A percentile compares a stretch with the other conserved stretches of the same genome.
Conservation (phyloP, 2,329 filamentous ascomycete genomes). For the Exophiala phaeomuriformis region DNA sequence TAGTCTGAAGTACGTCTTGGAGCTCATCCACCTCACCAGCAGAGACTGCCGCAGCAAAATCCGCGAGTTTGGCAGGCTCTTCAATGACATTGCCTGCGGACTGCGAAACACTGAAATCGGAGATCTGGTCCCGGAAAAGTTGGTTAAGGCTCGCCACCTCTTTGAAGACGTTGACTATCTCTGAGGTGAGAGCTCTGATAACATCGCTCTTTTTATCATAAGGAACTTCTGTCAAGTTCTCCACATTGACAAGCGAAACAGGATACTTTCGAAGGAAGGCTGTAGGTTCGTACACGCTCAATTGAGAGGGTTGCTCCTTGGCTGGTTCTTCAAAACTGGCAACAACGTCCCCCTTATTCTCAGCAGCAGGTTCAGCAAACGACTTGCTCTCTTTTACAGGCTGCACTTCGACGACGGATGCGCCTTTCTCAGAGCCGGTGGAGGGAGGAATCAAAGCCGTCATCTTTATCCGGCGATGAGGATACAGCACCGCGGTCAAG, state of each 20-base stretch:
- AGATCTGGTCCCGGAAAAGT: slow-evolving; percentile 93
- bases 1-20: slow-evolving; percentile 79
- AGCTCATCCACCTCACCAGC: slow-evolving; percentile 85
- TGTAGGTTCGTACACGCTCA: slow-evolving; percentile 70
- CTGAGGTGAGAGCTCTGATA: slow-evolving; percentile 86
- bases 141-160: slow-evolving; percentile 91
- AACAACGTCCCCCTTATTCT: slow-evolving; percentile 87
- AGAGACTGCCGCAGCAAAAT: slow-evolving; percentile 96
- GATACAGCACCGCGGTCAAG: slow-evolving; percentile 89
- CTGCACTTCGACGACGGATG: slow-evolving; percentile 36
- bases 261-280: slow-evolving; percentile 86
- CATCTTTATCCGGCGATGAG: slow-evolving; percentile 87
- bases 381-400: slow-evolving; percentile 44
- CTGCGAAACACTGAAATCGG: slow-evolving; percentile 92
- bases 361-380: slow-evolving; percentile 47
- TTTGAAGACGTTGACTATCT: slow-evolving; percentile 98
- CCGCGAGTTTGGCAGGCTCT: slow-evolving; percentile 88
- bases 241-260: slow-evolving; percentile 90
- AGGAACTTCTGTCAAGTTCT: slow-evolving; percentile 82
- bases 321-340: slow-evolving; percentile 88
- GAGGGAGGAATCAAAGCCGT: slow-evolving; percentile 69
- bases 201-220: slow-evolving; percentile 84
- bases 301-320: slow-evolving; percentile 51
- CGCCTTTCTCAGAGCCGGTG: slow-evolving; percentile 30
- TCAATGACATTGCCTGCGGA: slow-evolving; percentile 91